Base-by-base conservation (phyloP, 2,329 filamentous ascomycete species). In the Hymenoscyphus fructigenus region DNA sequence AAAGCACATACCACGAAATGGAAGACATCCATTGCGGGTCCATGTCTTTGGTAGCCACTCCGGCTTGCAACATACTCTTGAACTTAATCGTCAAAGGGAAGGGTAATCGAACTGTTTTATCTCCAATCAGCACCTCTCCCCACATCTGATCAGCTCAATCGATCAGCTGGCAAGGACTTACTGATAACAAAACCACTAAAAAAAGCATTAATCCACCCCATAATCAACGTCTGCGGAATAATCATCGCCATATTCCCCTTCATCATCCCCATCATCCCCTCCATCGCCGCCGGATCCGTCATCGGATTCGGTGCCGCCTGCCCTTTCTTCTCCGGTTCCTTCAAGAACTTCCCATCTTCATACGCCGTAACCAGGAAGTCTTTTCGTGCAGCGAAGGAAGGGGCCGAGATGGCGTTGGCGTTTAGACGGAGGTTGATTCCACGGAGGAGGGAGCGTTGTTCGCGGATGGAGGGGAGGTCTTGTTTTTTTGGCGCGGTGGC, bases 181-280 rank as follows among this genome's bases (percentile, higher is more conserved):
- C 92, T 92, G 68, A 99, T 97, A 58, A 99, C 95, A 76, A 97
- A 99, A 36, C 95, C 95, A 61, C 92, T 96, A 75, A 99, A 99
- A 77, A 98, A 99, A 0, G 95, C 93, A 80, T 99, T 99, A 77
- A 99, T 98, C 95, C 95, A 99, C 70, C 94, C 95, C 95, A 99
- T 99, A 72, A 99, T 99, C 76, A 99, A 80, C 5, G 93, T 98
- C 79, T 99, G 97, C 59, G 95, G 95, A 65, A 99, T 92, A 82
- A 99, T 98, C 95, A 98, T 99, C 69, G 95, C 94, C 91, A 99
- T 97, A 77, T 99, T 97, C 65, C 93, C 93, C 86, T 99, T 99
- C 92, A 99, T 96, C 92, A 97, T 97, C 71, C 95, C 94, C 95
- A 99, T 99, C 95, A 99, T 99, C 71, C 93, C 94, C 76, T 99